Base-by-base conservation (phyloP, 257 asterid species). In the Lantana camara region DNA sequence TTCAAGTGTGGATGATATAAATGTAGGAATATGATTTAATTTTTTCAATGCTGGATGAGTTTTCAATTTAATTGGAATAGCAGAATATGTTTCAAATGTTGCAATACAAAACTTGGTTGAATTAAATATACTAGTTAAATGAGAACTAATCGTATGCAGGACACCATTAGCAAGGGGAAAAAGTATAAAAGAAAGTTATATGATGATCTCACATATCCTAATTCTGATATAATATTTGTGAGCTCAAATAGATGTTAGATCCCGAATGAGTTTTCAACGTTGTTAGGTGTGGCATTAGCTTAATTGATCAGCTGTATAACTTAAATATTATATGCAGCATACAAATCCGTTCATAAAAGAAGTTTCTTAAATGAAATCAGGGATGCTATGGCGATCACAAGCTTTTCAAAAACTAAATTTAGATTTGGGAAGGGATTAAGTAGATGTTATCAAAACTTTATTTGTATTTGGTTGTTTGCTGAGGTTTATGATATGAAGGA, bases 211-310 rank as follows among this genome's bases (percentile, higher is more conserved):
- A 10, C 45, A 27, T 40, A 13, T 62, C 55, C 35, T 15, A n/a
- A n/a, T n/a, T n/a, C n/a, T n/a, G n/a, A n/a, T n/a, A n/a, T n/a
- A n/a, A n/a, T 19, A 20, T 8, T 1, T 66, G 40, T 12, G 62
- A 55, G 71, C 54, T 59, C 49, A 15, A 47, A 44, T 49, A 6
- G 51, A 47, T 24, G 42, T 57, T 55, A 5, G 27, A 41, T 60
- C 44, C 51, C 16, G n/a, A n/a, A 11, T 14, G 15, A 44, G 3
- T 7, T 20, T 27, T 44, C 42, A 8, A 8, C 15, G 57, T 50
- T 13, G 2, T 41, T 11, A 29, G 47, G 19, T 49, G 58, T 12
- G 47, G 59, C 44, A 10, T 45, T 37, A 8, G 38, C 24, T 64
- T 24, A n/a, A n/a, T n/a, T 5, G 2, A 41, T 19, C n/a, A 38